Percentiles rank a stretch among this genome's conserved stretches.
Conservation (phyloP, 495 filamentous ascomycete species). For the Penicillium canariense region DNA sequence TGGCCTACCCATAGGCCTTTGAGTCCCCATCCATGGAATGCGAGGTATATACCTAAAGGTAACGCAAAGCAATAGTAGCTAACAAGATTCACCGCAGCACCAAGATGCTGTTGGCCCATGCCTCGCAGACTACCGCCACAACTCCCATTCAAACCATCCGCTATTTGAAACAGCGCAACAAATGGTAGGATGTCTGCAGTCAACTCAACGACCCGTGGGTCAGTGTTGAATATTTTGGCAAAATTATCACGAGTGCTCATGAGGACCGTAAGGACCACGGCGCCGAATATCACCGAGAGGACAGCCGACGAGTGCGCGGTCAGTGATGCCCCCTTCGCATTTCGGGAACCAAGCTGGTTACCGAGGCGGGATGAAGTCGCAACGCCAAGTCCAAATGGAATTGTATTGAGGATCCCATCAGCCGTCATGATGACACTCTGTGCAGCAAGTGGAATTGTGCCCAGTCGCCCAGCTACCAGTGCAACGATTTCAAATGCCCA, state of each 20-base stretch:
- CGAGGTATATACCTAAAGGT: slow-evolving; percentile 80
- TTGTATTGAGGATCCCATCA: slow-evolving; percentile 88
- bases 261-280: slow-evolving; percentile 65
- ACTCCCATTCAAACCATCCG: slow-evolving; percentile 81
- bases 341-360: slow-evolving; percentile 73
- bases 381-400: slow-evolving; percentile 88
- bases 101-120: slow-evolving; percentile 86
- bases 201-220: slow-evolving; percentile 67
- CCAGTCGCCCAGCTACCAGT: slow-evolving; percentile 77
- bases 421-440: slow-evolving; percentile 95
- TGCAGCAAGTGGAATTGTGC: slow-evolving; percentile 78
- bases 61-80: slow-evolving; percentile 86
- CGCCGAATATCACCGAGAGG: slow-evolving; percentile 68
- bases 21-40: slow-evolving; percentile 87
- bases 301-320: slow-evolving; percentile 77
- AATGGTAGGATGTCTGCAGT: slow-evolving; percentile 82
- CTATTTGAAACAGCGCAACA: slow-evolving; percentile 93
- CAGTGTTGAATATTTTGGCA: slow-evolving; percentile 81
- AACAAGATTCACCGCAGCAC: slow-evolving; percentile 83
- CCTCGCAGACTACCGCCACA: slow-evolving; percentile 82
- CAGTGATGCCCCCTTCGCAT: slow-evolving; percentile 64
- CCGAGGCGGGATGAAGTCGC: slow-evolving; percentile 78
- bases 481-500: slow-evolving; percentile 98
- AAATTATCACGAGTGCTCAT: slow-evolving; percentile 75
- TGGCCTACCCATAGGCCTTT: slow-evolving; percentile 84